Evolutionary conservation across 257 asterid species (phyloP).

Genomic region (Ballota nigra): DNA sequence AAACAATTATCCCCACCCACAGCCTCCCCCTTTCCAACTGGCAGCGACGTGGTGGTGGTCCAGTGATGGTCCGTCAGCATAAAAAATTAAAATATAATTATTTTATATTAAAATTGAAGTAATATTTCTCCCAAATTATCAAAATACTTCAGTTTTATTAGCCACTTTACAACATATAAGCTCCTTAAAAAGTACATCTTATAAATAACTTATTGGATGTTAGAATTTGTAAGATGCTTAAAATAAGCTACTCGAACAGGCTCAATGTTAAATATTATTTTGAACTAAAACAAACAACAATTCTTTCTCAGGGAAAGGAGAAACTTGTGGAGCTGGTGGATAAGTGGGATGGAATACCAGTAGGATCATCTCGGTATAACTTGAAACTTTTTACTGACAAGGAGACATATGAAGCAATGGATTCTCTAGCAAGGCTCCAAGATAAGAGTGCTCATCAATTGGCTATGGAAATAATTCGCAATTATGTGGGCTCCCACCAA

Average conservation of each 20-base stretch:
- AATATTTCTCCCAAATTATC: too few relatives aligned
- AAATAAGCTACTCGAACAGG: background rate
- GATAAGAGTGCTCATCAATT: slow-evolving; percentile 76
- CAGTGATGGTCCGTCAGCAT: too few relatives aligned
- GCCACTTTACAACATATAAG: too few relatives aligned
- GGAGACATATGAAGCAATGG: slow-evolving; percentile 66
- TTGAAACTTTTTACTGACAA: slow-evolving; percentile 74
- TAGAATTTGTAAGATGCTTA: too few relatives aligned
- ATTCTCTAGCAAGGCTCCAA: slow-evolving; percentile 52
- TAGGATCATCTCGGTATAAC: slow-evolving; percentile 52
- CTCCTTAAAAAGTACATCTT: too few relatives aligned
- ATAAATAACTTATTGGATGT: too few relatives aligned
- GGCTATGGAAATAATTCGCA: slow-evolving; percentile 82
- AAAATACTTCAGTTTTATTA: too few relatives aligned
- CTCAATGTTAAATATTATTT: background rate
- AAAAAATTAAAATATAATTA: too few relatives aligned
- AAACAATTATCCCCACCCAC: too few relatives aligned
- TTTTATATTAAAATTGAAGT: too few relatives aligned
- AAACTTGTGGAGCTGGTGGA: slow-evolving; percentile 72
- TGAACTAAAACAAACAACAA: background rate
- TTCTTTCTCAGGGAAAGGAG: slow-evolving; percentile 63
- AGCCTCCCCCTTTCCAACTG: too few relatives aligned
- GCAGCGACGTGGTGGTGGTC: too few relatives aligned
- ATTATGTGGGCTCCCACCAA: slow-evolving; percentile 65
- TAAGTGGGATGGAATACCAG: slow-evolving; percentile 80